These are phyloP conservation scores for Mucor saturninus DNA, from an alignment of 371 early-diverging fungal genomes.

Conservation along the genomic window DNA sequence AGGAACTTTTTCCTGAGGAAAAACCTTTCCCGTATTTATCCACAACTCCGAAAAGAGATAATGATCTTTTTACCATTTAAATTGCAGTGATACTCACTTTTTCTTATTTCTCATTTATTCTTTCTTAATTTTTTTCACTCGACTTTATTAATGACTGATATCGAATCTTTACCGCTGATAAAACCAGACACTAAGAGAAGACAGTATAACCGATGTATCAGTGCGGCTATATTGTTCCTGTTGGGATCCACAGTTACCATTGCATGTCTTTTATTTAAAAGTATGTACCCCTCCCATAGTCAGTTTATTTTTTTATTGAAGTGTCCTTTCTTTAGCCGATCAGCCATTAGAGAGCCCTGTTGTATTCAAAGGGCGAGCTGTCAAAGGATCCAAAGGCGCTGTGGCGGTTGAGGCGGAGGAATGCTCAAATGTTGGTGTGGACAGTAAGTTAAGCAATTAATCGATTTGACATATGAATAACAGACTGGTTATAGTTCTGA, in stretches of 20 bases:
- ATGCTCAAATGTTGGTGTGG: constrained; percentile 86
- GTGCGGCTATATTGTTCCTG: not conserved
- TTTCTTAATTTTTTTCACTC: too few relatives aligned
- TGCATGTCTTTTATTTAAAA: not conserved
- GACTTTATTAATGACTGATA: not conserved
- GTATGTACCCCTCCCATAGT: not conserved
- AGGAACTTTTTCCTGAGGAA: not conserved
- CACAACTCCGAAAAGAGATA: too few relatives aligned
- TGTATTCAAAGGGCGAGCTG: constrained; percentile 30
- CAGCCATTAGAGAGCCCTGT: constrained; percentile 21
- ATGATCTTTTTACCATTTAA: too few relatives aligned
- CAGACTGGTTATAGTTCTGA: constrained; percentile 59
- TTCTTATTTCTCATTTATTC: too few relatives aligned
- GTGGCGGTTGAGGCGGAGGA: constrained; percentile 86
- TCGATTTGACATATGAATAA: not conserved
- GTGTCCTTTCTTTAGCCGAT: not conserved
- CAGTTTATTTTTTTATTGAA: not conserved
- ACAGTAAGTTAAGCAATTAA: constrained; percentile 49
- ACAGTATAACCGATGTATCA: not conserved
- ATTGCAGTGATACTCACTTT: too few relatives aligned
- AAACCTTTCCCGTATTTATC: too few relatives aligned
- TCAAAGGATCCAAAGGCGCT: constrained; percentile 64
- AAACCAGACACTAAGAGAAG: not conserved
- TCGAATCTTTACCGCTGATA: not conserved
- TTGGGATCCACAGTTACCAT: not conserved